Percentiles rank a stretch among this genome's conserved stretches.
Conservation (phyloP, 78 protist species). For the Mantamonas sphyraenae region DNA sequence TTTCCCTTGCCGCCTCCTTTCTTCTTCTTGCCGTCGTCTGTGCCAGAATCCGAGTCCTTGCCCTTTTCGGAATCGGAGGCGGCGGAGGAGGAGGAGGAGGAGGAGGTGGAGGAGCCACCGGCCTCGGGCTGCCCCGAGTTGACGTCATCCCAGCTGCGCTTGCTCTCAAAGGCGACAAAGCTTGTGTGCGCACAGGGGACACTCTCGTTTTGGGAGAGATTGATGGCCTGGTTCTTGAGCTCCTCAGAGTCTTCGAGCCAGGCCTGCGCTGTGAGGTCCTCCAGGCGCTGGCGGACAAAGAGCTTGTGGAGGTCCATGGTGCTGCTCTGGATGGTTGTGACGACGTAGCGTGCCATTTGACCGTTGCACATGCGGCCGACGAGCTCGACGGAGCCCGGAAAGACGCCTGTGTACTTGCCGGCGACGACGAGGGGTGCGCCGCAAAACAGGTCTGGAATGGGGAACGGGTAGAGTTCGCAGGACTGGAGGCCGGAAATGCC, state of each 20-base stretch:
- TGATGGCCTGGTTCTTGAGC: neutral
- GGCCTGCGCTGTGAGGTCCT: neutral
- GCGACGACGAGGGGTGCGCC: neutral
- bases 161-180: neutral
- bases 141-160: too few species aligned
- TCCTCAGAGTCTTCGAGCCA: neutral
- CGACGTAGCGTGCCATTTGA: too few species aligned
- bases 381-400: too few species aligned
- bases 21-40: too few species aligned
- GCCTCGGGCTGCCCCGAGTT: too few species aligned
- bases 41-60: too few species aligned
- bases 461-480: neutral
- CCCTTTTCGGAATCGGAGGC: too few species aligned
- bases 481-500: neutral
- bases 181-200: neutral
- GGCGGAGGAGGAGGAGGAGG: too few species aligned
- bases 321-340: neutral
- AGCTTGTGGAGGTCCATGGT: neutral
- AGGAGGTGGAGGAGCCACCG: too few species aligned
- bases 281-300: neutral
- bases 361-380: too few species aligned
- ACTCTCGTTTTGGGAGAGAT: neutral
- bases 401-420: too few species aligned
- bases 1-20: too few species aligned
- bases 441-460: neutral